These are phyloP conservation scores for Ganoderma lingzhi DNA, from an alignment of 1,284 basidiomycete species.

Conservation along the genomic window DNA sequence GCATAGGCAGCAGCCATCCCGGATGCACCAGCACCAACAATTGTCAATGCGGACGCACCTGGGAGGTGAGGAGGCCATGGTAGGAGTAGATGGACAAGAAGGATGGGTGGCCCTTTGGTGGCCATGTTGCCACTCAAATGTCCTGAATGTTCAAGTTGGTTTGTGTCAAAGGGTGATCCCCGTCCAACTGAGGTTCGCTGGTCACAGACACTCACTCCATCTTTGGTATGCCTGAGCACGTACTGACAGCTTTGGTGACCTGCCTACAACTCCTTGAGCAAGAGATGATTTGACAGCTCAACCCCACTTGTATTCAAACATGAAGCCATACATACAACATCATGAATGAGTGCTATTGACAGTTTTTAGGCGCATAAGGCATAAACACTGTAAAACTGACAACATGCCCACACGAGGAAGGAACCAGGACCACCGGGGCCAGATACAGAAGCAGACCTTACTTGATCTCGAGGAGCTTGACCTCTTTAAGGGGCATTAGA, in stretches of 20 bases:
- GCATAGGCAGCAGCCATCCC: slow-evolving; percentile 67
- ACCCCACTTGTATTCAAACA: neutral
- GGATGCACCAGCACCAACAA: slow-evolving; percentile 57
- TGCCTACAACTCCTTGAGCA: neutral
- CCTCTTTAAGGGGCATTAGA: slow-evolving; percentile 56
- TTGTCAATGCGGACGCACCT: slow-evolving; percentile 51
- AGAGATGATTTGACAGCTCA: neutral
- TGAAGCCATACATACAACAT: slow-evolving; percentile 1
- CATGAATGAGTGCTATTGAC: neutral
- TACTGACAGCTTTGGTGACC: no score
- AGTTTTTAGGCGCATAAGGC: neutral
- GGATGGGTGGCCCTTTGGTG: neutral
- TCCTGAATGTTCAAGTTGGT: neutral
- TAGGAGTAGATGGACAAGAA: slow-evolving; percentile 16
- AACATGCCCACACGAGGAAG: neutral
- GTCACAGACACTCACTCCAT: neutral
- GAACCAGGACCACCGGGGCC: neutral
- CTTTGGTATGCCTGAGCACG: neutral
- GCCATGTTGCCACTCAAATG: neutral
- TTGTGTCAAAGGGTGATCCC: neutral
- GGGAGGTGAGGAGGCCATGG: slow-evolving; percentile 19
- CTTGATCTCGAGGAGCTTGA: slow-evolving; percentile 76
- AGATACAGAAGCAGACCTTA: slow-evolving; percentile 41
- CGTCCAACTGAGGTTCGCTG: neutral
- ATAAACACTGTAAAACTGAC: neutral